These are phyloP conservation scores for Irpex lacteus DNA, from an alignment of 1,284 basidiomycete species.

Conservation along the genomic window DNA sequence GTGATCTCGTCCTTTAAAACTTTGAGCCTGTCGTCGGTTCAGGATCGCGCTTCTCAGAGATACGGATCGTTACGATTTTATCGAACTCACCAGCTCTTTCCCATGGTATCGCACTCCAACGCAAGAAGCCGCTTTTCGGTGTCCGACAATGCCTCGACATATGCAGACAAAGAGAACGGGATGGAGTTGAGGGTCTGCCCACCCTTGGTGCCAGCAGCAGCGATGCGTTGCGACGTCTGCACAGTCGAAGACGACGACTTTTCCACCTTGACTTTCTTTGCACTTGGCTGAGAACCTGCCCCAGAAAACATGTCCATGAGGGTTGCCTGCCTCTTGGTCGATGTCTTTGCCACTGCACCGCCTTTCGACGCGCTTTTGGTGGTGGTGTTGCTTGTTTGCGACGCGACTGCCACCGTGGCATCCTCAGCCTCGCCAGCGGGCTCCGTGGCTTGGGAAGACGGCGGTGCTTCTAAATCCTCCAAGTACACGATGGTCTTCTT, in stretches of 20 bases:
- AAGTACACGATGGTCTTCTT: slow-evolving; percentile 42
- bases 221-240: not conserved
- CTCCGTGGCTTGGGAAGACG: slow-evolving; percentile 12
- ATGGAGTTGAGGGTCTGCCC: slow-evolving; percentile 60
- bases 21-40: slow-evolving; percentile 52
- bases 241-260: slow-evolving; percentile 18
- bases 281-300: slow-evolving; percentile 9
- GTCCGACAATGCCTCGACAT: slow-evolving; percentile 50
- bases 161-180: slow-evolving; percentile 63
- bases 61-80: not conserved
- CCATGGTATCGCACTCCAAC: slow-evolving; percentile 71
- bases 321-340: slow-evolving; percentile 61
- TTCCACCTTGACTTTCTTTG: slow-evolving; percentile 32
- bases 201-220: not conserved
- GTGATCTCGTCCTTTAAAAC: slow-evolving; percentile 69
- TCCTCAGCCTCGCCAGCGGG: slow-evolving; percentile 8
- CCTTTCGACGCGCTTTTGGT: slow-evolving; percentile 14
- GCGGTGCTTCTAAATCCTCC: slow-evolving; percentile 47
- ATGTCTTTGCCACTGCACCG: slow-evolving; percentile 26
- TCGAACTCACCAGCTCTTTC: slow-evolving; percentile 65
- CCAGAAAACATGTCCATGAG: slow-evolving; percentile 59
- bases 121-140: slow-evolving; percentile 56
- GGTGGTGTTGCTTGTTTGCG: slow-evolving; percentile 3
- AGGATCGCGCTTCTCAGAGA: not conserved
- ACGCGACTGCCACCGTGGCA: slow-evolving; percentile 8